These are phyloP conservation scores for Nigrospora osmanthi DNA, from an alignment of 2,329 filamentous ascomycete species.

Conservation along the genomic window DNA sequence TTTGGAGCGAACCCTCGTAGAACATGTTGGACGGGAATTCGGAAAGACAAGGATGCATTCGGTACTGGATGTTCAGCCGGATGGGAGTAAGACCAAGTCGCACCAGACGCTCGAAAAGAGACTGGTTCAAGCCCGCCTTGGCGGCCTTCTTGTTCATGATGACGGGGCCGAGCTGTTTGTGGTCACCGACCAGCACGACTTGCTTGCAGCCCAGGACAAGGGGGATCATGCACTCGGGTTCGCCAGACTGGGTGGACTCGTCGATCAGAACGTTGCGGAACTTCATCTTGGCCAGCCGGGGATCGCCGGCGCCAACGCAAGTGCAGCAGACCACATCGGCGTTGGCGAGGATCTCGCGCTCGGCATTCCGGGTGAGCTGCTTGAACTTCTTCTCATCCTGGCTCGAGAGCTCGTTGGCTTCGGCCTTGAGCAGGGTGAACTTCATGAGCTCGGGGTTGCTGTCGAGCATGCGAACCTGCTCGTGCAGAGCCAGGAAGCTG, in stretches of 20 bases:
- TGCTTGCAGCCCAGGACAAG: constrained; percentile 96
- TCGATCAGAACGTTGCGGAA: constrained; percentile 97
- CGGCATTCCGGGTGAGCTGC: constrained; percentile 84
- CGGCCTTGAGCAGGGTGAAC: constrained; percentile 84
- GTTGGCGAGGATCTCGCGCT: constrained; percentile 89
- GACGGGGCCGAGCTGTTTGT: constrained; percentile 94
- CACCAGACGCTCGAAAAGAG: constrained; percentile 93
- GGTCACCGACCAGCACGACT: constrained; percentile 95
- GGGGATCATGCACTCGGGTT: constrained; percentile 98
- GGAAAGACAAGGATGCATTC: constrained; percentile 96
- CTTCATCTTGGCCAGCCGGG: constrained; percentile 91
- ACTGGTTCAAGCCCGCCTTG: constrained; percentile 95
- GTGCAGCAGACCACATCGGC: constrained; percentile 99
- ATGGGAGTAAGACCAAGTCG: constrained; percentile 87
- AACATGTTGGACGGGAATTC: constrained; percentile 99
- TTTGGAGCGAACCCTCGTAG: constrained; percentile 94
- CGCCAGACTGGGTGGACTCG: constrained; percentile 95
- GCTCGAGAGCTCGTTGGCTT: constrained; percentile 84
- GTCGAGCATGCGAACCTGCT: constrained; percentile 96
- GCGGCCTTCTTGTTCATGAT: constrained; percentile 99
- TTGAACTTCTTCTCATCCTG: constrained; percentile 99
- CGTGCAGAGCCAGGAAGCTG: constrained; percentile 87
- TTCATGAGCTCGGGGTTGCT: constrained; percentile 91
- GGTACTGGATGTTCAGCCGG: constrained; percentile 92
- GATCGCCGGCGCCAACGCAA: constrained; percentile 94